Base-by-base conservation (phyloP, 1,284 basidiomycete genomes). In the Heterobasidion annosum region DNA sequence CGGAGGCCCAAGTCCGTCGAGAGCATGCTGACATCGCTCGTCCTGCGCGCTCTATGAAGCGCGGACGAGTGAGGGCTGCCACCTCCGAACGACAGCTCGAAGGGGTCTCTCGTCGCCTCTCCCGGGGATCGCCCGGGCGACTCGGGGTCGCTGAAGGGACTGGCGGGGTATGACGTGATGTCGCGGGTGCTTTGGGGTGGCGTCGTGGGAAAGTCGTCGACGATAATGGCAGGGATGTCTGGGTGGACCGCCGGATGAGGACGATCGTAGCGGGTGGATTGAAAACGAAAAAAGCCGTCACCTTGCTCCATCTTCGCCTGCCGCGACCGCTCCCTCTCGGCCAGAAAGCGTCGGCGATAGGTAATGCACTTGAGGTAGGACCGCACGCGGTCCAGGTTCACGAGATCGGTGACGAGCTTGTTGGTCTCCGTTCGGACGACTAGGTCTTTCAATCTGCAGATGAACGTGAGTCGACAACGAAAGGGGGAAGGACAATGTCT, bases 351-450 rank as follows among this genome's bases (percentile, higher is more conserved):
- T 47, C 87, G 76, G 10, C 92, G 82, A 62, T 80, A 80, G 43
- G 85, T 81, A 50, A 93, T 85, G 56, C 88, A 90, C 55, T 79
- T 78, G 19, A 96, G 70, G 45, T 93, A 68, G 0, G 91, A 92
- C 50, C 84, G 79, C 2, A 94, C 88, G 51, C 86, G 81, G 70
- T 95, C 93, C 47, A 93, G 70, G 64, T 91, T 88, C 43, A 94
- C 89, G 9, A 92, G 74, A 60, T 91, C 88, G 0, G 82, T 83
- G 13, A 97, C 89, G 15, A 88, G 73, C 60, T 85, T 84, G 63
- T 86, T 91, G 52, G 81, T 90, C 56, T 87, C 85, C 10, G 84
- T 85, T 49, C 93, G 74, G 10, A 77, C 73, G 12, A 93, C 80
- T 1, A 93, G 77, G 58, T 96, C 93, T 59, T 92, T 86, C 58